Base-by-base conservation (phyloP, 2,329 filamentous ascomycete genomes). In the Esteya vermicola region DNA sequence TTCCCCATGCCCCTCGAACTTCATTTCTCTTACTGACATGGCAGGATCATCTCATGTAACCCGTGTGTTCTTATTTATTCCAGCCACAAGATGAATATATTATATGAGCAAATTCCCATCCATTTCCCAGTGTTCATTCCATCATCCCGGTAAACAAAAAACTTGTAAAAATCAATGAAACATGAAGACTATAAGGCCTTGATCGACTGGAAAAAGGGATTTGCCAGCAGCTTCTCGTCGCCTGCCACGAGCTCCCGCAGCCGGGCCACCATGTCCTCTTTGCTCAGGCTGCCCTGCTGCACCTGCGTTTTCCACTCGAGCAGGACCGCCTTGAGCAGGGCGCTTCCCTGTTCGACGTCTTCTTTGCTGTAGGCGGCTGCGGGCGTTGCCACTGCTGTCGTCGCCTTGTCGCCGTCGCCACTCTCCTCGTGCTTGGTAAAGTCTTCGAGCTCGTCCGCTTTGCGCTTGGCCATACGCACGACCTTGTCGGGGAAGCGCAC, bases 391-490 rank as follows among this genome's bases (percentile, higher is more conserved):
- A 59, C 52, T 33, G n/a, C n/a, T n/a, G n/a, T n/a, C n/a, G n/a
- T n/a, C n/a, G n/a, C n/a, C n/a, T n/a, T n/a, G n/a, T n/a, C n/a
- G n/a, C n/a, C n/a, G n/a, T n/a, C n/a, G n/a, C n/a, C n/a, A n/a
- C n/a, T n/a, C n/a, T 70, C 68, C 45, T 83, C 78, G 51, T 84
- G 77, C 61, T 86, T 88, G 38, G 74, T 82, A 52, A 98, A 98
- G 57, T 98, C 91, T 58, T 98, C 91, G 27, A 98, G 70, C 67
- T 98, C 93, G 58, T 96, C 91, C 0, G 91, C 91, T 65, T 98
- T 98, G 51, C 91, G 76, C 63, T 93, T 93, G n/a, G 91, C 91
- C 93, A 98, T 98, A 47, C 86, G 85, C 45, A 98, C 83, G 14
- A 98, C 93, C 63, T 98, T 98, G 51, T 85, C 80, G 0, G 91